phyloP scores from a whole-genome alignment of 306 rosid species.

The Cicer chorassanicum region DNA sequence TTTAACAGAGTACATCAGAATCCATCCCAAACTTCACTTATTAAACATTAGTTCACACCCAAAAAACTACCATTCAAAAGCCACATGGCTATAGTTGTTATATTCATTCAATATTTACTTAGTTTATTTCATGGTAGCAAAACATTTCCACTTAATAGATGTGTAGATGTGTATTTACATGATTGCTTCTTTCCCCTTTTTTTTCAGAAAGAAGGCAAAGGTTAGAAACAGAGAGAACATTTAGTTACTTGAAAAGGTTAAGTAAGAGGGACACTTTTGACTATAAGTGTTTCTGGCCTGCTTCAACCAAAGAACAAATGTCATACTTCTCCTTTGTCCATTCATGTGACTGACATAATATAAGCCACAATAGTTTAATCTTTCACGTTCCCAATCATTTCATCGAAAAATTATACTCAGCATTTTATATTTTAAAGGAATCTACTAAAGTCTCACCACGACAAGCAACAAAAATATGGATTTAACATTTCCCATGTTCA shows the following conservation, averaged over 20 bases:
- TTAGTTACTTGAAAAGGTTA: conserved; percentile 22
- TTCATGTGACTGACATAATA: conserved; percentile 5
- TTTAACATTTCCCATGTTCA: conserved; percentile 15
- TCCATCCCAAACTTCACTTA: not conserved
- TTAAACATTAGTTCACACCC: conserved; percentile 28
- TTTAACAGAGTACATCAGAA: not conserved
- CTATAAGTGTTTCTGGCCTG: conserved; percentile 9
- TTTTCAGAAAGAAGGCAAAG: not conserved
- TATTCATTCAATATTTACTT: conserved; percentile 21
- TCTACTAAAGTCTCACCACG: conserved; percentile 27
- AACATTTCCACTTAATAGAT: conserved; percentile 25
- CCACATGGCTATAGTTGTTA: conserved; percentile 8
- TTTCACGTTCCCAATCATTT: conserved; percentile 21
- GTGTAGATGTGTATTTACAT: not conserved
- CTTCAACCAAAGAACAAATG: conserved; percentile 23
- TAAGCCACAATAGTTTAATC: conserved; percentile 5
- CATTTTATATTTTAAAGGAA: conserved; percentile 27
- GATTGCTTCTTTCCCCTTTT: not conserved
- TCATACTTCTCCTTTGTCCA: conserved; percentile 5
- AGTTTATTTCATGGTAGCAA: conserved; percentile 35
- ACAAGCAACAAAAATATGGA: not conserved
- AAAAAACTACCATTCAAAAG: conserved; percentile 23
- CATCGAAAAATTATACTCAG: not conserved
- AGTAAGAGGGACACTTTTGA: not conserved
- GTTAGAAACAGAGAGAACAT: conserved; percentile 2